Evolutionary conservation across 2,329 filamentous ascomycete species (phyloP).

Genomic region (Exophiala alcalophila): DNA sequence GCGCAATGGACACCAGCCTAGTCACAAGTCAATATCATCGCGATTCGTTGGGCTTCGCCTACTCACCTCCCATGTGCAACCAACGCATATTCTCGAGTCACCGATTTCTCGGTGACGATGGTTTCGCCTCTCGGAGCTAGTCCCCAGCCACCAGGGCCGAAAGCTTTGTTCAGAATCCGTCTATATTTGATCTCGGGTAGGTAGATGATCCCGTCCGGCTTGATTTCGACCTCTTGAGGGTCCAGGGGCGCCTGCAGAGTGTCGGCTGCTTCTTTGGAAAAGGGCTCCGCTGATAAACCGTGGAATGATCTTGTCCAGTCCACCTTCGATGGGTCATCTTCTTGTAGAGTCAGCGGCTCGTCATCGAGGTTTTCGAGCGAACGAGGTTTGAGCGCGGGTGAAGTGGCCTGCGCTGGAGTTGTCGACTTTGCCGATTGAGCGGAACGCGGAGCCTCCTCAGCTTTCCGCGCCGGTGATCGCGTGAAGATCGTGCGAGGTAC

Average conservation of each 20-base stretch:
- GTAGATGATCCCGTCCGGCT: constrained; percentile 95
- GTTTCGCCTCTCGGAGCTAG: constrained; percentile 83
- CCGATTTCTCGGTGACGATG: constrained; percentile 73
- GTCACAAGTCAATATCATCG: background rate
- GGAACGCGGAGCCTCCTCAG: constrained; percentile 11
- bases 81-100: constrained; percentile 90
- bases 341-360: constrained; percentile 48
- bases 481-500: constrained; percentile 19
- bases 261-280: constrained; percentile 65
- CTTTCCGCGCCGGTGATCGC: constrained; percentile 13
- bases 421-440: constrained; percentile 9
- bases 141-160: constrained; percentile 95
- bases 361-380: constrained; percentile 33
- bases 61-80: constrained; percentile 80
- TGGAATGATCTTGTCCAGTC: constrained; percentile 86
- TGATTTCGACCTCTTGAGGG: constrained; percentile 83
- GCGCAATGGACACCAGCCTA: constrained; percentile 86
- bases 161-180: constrained; percentile 81
- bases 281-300: constrained; percentile 68
- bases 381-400: constrained; percentile 16
- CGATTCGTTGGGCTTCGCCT: background rate
- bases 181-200: constrained; percentile 98
- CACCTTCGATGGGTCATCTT: constrained; percentile 51
- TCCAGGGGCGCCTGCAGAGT: constrained; percentile 67
- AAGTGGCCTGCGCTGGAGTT: constrained; percentile 6